Base-by-base conservation (phyloP, 306 rosid species). In the Ceratonia siliqua region DNA sequence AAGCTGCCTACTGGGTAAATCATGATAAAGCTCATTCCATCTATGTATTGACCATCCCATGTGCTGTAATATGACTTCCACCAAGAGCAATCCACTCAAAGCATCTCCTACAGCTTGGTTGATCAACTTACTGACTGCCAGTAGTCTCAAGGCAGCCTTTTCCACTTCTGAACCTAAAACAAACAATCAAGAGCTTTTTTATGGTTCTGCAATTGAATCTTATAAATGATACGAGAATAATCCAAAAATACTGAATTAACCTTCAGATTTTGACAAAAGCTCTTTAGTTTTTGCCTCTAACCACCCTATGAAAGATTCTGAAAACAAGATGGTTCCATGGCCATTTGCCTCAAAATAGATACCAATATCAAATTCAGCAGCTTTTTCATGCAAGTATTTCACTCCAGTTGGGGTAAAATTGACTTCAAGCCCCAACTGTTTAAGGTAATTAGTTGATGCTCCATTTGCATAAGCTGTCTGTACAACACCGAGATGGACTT, bases 281-380 rank as follows among this genome's bases (percentile, higher is more conserved):
- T 79, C 79, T 9, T 68, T 32, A 24, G 41, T 75, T 79, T 45
- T 75, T 78, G 83, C 80, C 64, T 87, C 87, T 72, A 94, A 82
- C 95, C 89, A 79, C 52, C 17, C 41, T 42, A 70, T 39, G 85
- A 85, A 87, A 48, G 72, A 53, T 77, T 94, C 95, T 3, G 99
- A 94, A 83, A 92, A 94, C 79, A 94, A 72, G 74, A 90, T 52
- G 48, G 99, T 90, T 57, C 99, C 99, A 77, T 92, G 99, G 73
- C 99, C 99, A 85, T 94, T 94, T 83, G 99, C 97, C 80, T 94
- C 99, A 76, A 92, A 94, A 84, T 92, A 94, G 72, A 94, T 92
- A 66, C 99, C 97, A 30, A 94, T 83, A 82, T 90, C 97, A 75
- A 56, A 92, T 50, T 79, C 89, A 48, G 86, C 84, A 59, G 97